Evolutionary conservation across 2,329 filamentous ascomycete species (phyloP).

Genomic region (Cladorrhinum sp.): DNA sequence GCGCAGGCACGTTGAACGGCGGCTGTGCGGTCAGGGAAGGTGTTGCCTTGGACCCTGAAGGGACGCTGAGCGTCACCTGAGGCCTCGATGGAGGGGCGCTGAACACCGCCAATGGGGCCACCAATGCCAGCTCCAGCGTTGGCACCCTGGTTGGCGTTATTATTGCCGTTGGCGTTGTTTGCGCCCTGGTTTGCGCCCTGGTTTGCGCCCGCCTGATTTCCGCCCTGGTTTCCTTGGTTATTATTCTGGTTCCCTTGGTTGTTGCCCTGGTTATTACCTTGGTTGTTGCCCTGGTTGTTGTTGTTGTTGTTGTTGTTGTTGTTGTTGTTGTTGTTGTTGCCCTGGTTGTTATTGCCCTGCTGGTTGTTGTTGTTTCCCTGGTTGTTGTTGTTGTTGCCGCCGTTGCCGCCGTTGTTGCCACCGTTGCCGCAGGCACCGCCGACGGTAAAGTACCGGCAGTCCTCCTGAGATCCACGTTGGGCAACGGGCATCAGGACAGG

Average conservation of each 20-base stretch:
- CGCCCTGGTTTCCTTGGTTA: background rate
- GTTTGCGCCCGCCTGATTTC: conserved; percentile 13
- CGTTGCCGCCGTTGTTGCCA: conserved; percentile 23
- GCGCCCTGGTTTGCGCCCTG: conserved; percentile 8
- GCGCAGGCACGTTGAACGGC: conserved; percentile 61
- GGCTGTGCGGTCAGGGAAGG: conserved; percentile 53
- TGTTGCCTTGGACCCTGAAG: conserved; percentile 55
- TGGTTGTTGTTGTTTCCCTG: conserved; percentile 9
- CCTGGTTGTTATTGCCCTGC: background rate
- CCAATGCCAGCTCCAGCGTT: conserved; percentile 11
- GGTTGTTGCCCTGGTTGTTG: conserved; percentile 14
- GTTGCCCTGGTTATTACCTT: conserved; percentile 9
- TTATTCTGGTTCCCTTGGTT: conserved; percentile 8
- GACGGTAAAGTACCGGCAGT: conserved; percentile 61
- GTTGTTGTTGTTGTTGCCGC: conserved; percentile 21
- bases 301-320: conserved; percentile 11
- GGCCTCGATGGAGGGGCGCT: conserved; percentile 48
- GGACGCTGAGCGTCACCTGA: conserved; percentile 48
- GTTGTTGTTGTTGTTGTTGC: background rate
- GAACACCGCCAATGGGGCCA: conserved; percentile 50
- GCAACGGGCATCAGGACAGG: conserved; percentile 64
- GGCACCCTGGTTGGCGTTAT: conserved; percentile 7
- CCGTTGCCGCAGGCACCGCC: conserved; percentile 26
- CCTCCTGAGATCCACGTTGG: conserved; percentile 64
- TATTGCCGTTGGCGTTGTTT: conserved; percentile 7